These are phyloP conservation scores for Skeletonema grethae DNA, from an alignment of 108 stramenopile genomes.

Conservation along the genomic window DNA sequence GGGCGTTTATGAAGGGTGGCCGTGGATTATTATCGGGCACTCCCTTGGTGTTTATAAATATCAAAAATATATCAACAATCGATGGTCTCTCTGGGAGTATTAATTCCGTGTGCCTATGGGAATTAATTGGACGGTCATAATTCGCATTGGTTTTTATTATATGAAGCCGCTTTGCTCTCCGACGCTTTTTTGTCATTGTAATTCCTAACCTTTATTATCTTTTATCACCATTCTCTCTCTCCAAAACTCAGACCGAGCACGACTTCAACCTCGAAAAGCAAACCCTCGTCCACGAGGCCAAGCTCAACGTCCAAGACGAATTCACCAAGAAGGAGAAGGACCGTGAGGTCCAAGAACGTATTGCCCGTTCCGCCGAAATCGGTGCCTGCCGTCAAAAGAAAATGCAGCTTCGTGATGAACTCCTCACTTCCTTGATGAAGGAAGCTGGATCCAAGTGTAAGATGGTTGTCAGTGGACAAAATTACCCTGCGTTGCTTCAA, in stretches of 20 bases:
- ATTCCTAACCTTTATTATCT: not conserved
- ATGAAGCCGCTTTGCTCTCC: not conserved
- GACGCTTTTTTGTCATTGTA: not conserved
- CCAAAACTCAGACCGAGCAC: constrained; percentile 74
- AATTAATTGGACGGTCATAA: not conserved
- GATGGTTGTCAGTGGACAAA: constrained; percentile 76
- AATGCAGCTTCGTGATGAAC: constrained; percentile 95
- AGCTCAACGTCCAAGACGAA: constrained; percentile 95
- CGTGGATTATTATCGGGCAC: not conserved
- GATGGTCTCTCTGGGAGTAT: not conserved
- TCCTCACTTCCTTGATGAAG: constrained; percentile 78
- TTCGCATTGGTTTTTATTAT: constrained; percentile 1
- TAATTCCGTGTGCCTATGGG: not conserved
- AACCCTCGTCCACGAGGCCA: constrained; percentile 98
- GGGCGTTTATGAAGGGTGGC: not conserved
- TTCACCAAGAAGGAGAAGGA: constrained; percentile 98
- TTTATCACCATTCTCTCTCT: not conserved
- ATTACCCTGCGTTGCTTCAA: constrained; percentile 94
- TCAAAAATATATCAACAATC: not conserved
- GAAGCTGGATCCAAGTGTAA: constrained; percentile 83
- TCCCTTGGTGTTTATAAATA: not conserved
- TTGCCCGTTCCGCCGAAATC: constrained; percentile 91
- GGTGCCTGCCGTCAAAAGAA: constrained; percentile 97
- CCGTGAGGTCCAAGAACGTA: constrained; percentile 92
- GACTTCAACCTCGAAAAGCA: constrained; percentile 99